Evolutionary conservation across 1,139 yeast genomes (phyloP), one percentile per base, ranked within the genome.

Genomic region (Neolecta irregularis): DNA sequence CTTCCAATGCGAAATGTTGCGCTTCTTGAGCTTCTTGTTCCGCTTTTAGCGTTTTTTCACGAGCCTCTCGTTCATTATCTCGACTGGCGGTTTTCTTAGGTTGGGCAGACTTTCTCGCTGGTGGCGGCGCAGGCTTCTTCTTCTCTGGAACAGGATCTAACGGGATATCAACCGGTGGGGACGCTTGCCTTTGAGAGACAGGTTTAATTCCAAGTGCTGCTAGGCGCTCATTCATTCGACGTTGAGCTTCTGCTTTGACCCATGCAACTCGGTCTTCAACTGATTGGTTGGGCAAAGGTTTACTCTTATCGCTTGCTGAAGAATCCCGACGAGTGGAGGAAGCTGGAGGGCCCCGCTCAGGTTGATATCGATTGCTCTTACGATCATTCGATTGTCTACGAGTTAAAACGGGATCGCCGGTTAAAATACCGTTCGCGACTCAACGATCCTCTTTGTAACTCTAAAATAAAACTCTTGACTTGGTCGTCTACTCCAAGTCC

Each of bases 191-290:
- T 28, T 25, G n/a, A 26, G 42, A 35, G 24, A 46, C 40, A 26
- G 76, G 63, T 21, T 68, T 61, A 36, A 80, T 71, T 1, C 95
- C 95, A 40, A 85, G 65, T 44, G 77, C 78, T 1, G 93, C 94
- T 51, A 83, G 64, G 48, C 91, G 65, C 49, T 83, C 95, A 44
- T 73, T 75, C 92, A 85, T 83, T 50, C 81, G 69, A 55, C 76
- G 72, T 47, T 78, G 80, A 0, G 96, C 96, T 49, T 80, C 93
- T 8, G 88, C 93, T 52, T 80, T 81, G 41, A 83, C 75, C 46
- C 74, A 73, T 5, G 85, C 85, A 5, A 91, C 69, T 45, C 94
- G 66, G 39, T 80, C 92, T 46, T 71, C 6, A 67, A 65, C 11
- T 11, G n/a, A n/a, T n/a, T n/a, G n/a, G n/a, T n/a, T n/a, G n/a